These are phyloP conservation scores for Blepharisma undulans DNA, from an alignment of 169 alveolate species.

Conservation along the genomic window DNA sequence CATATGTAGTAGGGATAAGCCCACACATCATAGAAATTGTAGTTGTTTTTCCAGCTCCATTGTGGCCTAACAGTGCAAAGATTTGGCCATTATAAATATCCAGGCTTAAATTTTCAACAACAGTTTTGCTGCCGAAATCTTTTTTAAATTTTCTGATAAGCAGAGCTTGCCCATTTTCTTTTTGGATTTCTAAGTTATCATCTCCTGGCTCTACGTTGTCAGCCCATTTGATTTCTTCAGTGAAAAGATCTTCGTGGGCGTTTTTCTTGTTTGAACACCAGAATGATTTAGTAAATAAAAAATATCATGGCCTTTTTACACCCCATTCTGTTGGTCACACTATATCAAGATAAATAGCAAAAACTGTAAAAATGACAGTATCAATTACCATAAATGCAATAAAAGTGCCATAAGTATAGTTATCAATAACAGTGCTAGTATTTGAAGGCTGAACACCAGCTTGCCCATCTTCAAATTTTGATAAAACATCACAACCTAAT, in stretches of 20 bases:
- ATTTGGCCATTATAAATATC: constrained; percentile 65
- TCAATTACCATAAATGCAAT: constrained; percentile 41
- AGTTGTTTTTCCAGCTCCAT: constrained; percentile 85
- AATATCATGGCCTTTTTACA: constrained; percentile 59
- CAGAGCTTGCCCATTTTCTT: constrained; percentile 55
- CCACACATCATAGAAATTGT: constrained; percentile 78
- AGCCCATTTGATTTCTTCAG: constrained; percentile 58
- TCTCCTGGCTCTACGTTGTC: constrained; percentile 33
- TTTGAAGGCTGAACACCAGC: constrained; percentile 37
- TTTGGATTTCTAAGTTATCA: constrained; percentile 31
- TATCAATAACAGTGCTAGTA: not conserved
- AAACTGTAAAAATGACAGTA: constrained; percentile 14
- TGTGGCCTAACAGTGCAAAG: constrained; percentile 74
- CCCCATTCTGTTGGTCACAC: constrained; percentile 74
- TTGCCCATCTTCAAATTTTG: constrained; percentile 41
- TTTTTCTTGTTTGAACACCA: constrained; percentile 53
- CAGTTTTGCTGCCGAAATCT: constrained; percentile 63
- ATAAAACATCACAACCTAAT: not conserved
- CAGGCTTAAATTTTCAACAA: constrained; percentile 64
- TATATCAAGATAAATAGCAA: constrained; percentile 61
- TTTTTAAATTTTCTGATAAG: constrained; percentile 52
- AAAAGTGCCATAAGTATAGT: not conserved
- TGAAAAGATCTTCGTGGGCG: constrained; percentile 29
- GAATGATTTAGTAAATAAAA: constrained; percentile 44
- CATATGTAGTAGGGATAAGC: constrained; percentile 61